Percentiles rank a stretch among this genome's conserved stretches.
Evolutionary conservation across 2,329 filamentous ascomycete genomes (phyloP).

Genomic region (Colletotrichum destructivum): DNA sequence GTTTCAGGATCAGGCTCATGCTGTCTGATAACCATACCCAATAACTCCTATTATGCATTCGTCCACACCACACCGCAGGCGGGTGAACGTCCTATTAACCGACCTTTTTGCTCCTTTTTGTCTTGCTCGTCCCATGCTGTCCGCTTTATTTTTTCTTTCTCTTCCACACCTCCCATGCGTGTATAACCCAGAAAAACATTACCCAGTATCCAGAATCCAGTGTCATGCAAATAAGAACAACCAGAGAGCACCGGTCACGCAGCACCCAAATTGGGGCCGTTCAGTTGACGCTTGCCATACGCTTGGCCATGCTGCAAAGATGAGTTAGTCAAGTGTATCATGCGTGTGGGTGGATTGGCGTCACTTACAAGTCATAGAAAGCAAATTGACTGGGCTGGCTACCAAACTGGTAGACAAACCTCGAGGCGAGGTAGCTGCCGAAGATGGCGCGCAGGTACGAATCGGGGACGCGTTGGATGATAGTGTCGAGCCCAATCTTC

Average conservation of each 20-base stretch:
- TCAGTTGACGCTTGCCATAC: constrained; percentile 65
- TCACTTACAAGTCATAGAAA: constrained; percentile 95
- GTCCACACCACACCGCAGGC: constrained; percentile 8
- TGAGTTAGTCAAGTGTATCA: constrained; percentile 3
- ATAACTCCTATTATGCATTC: constrained; percentile 40
- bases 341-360: neutral
- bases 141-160: constrained; percentile 7
- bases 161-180: constrained; percentile 27
- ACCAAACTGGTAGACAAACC: constrained; percentile 97
- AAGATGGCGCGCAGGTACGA: constrained; percentile 96
- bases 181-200: constrained; percentile 21
- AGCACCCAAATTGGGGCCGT: neutral
- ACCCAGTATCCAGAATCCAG: constrained; percentile 11
- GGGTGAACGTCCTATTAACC: neutral
- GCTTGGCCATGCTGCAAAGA: constrained; percentile 73
- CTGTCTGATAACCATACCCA: constrained; percentile 18
- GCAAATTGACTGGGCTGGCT: constrained; percentile 95
- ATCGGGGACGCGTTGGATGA: constrained; percentile 89
- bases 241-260: neutral
- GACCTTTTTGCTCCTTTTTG: constrained; percentile 16
- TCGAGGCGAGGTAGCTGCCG: constrained; percentile 92
- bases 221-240: constrained; percentile 13
- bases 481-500: constrained; percentile 91
- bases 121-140: constrained; percentile 23
- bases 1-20: constrained; percentile 23